Evolutionary conservation across 192 early-diverging fungal genomes (phyloP), one percentile per base, ranked within the genome.

Genomic region (Entomortierella beljakovae): DNA sequence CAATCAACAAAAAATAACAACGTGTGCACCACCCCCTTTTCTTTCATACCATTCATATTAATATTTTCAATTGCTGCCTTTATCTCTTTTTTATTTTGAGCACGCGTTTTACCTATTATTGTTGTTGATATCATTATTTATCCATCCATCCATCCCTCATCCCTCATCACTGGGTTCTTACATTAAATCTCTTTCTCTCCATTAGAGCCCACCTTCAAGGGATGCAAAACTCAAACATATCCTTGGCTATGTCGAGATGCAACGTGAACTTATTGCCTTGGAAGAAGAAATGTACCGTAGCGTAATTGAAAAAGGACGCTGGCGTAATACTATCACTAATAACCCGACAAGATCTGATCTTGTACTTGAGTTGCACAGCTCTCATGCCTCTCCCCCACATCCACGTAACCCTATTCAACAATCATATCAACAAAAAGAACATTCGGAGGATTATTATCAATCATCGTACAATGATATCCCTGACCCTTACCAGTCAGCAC

Each of bases 181-280:
- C n/a, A n/a, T n/a, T n/a, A n/a, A 13, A 31, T 26, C 57, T 33
- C 16, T 33, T 22, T 22, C 20, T 48, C 46, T 34, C 15, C 22
- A 43, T 20, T 69, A 77, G 74, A 77, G 54, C 56, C 74, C 74
- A 43, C 43, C 60, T 13, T 63, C 74, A 25, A 48, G 67, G n/a
- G 74, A 77, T 1, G 74, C 65, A 43, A 77, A 77, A 49, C 61
- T 77, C 35, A 77, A 69, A 61, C 74, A 77, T 26, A 77, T 77
- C 66, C 66, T 77, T 18, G 46, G 22, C 55, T 77, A 69, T 50
- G 54, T 77, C 53, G 74, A 68, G 32, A 38, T 64, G 28, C 74
- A 77, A 40, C 65, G 64, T 5, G 74, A 69, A n/a, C 66, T 77
- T 25, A 69, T 77, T 22, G 66, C 66, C 3, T 48, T 68, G 0